Evolutionary conservation across 169 alveolate genomes (phyloP).

Genomic region (Plasmodium berghei): DNA sequence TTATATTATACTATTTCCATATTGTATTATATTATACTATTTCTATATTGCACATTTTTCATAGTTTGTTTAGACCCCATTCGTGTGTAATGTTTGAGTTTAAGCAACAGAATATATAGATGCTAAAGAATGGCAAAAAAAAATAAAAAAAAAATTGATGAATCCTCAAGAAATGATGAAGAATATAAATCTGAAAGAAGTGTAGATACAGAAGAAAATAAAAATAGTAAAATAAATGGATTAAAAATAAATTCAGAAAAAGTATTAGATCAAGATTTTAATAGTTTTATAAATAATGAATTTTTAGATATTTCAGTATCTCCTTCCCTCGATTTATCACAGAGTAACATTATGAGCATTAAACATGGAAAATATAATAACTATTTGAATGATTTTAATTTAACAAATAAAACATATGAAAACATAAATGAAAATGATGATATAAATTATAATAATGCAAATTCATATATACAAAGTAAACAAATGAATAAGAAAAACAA

Average conservation of each 20-base stretch:
- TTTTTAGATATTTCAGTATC: slow-evolving; percentile 17
- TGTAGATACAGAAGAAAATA: neutral
- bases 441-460: too few species aligned
- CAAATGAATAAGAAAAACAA: neutral
- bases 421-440: neutral
- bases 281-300: slow-evolving; percentile 37
- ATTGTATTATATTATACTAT: too few species aligned
- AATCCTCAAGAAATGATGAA: neutral
- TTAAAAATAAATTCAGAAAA: slow-evolving; percentile 12
- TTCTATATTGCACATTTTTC: too few species aligned
- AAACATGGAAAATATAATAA: neutral
- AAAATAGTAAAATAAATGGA: neutral
- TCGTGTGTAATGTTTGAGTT: too few species aligned
- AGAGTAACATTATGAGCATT: slow-evolving; percentile 7
- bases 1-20: too few species aligned
- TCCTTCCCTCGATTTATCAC: slow-evolving; percentile 20
- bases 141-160: neutral
- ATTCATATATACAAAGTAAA: neutral
- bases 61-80: too few species aligned
- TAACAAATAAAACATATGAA: neutral
- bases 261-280: slow-evolving; percentile 39
- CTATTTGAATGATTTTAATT: neutral
- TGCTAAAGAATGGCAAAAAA: neutral
- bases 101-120: too few species aligned
- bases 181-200: slow-evolving; percentile 17